Base-by-base conservation (phyloP, 2,329 filamentous ascomycete species). In the Colletotrichum camelliae region DNA sequence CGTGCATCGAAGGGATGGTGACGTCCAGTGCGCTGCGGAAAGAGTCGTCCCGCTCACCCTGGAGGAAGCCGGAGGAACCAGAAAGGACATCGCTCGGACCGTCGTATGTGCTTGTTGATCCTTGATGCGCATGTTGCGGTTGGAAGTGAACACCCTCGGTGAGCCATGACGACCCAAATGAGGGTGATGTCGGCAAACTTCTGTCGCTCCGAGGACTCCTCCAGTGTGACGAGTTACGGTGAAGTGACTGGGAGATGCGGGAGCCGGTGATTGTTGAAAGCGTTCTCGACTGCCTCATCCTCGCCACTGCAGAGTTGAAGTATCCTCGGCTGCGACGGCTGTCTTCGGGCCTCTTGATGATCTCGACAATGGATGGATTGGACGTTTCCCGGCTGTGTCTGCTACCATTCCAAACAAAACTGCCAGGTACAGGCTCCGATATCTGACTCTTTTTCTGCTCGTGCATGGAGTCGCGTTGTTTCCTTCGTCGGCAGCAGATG, bases 391-490 rank as follows among this genome's bases (percentile, higher is more conserved):
- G 66, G 62, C 74, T 72, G 8, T 79, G 64, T 9, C 74, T 57
- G 18, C 77, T 77, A 43, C 78, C 77, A 21, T 79, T 81, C 62
- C 80, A 77, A 15, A 80, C 79, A 55, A 83, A 82, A 7, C 76
- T 80, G 15, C 80, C 80, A 2, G 83, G 80, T 2, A 84, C 71
- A 10, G 83, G 82, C 5, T 81, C 80, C 3, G 82, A 82, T 15
- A 84, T 83, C 62, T 82, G 79, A 61, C 77, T 77, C 10, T 77
- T 80, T 24, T 77, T 80, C 48, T 57, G 78, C 16, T 75, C 76
- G 27, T 70, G 66, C 15, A 69, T 55, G 7, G 72, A 74, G 24
- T 73, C 60, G 29, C 66, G 67, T 55, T 79, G 76, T 57, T 77
- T 79, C 35, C 81, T 79, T n/a, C 80, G 79, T 48, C 81, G 80